Conservation (phyloP, 495 filamentous ascomycete genomes). For the Xeromyces bisporus region DNA sequence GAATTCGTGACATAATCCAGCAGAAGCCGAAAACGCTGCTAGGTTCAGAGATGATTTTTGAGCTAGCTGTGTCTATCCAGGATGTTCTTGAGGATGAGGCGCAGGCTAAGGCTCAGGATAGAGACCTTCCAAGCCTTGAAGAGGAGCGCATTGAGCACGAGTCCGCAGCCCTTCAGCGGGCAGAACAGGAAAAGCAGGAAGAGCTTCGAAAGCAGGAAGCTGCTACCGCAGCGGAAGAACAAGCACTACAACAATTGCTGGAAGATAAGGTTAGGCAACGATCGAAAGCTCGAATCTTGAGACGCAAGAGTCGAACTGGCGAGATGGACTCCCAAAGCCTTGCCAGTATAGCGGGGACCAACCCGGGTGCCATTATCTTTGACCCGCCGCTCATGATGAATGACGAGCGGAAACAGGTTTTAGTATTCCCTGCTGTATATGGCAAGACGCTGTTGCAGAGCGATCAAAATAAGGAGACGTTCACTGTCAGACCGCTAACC, state of each 20-base stretch:
- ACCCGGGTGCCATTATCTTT: constrained; percentile 40
- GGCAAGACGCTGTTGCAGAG: constrained; percentile 42
- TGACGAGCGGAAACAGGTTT: constrained; percentile 35
- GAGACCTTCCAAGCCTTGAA: constrained; percentile 68
- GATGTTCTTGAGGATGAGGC: constrained; percentile 82
- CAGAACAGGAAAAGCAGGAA: constrained; percentile 36
- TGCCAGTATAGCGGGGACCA: constrained; percentile 20
- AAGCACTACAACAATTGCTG: constrained; percentile 54
- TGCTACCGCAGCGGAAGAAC: constrained; percentile 51
- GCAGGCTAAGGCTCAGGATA: constrained; percentile 48
- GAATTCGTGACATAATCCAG: constrained; percentile 51
- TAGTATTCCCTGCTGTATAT: constrained; percentile 47
- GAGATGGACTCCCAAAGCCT: constrained; percentile 16
- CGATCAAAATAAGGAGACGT: constrained; percentile 40
- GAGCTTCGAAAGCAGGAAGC: constrained; percentile 37
- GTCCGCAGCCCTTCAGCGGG: constrained; percentile 35
- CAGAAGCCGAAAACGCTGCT: constrained; percentile 54
- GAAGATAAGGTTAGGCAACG: constrained; percentile 51
- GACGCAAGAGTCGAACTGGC: constrained; percentile 24
- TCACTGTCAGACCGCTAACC: constrained; percentile 49
- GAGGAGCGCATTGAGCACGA: constrained; percentile 67
- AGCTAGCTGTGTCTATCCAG: constrained; percentile 63
- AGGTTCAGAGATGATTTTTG: constrained; percentile 78
- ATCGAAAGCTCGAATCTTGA: constrained; percentile 19
- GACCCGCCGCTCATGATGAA: constrained; percentile 50